phyloP scores from a whole-genome alignment of 1,284 basidiomycete species.

The Ceratobasidium sp. region DNA sequence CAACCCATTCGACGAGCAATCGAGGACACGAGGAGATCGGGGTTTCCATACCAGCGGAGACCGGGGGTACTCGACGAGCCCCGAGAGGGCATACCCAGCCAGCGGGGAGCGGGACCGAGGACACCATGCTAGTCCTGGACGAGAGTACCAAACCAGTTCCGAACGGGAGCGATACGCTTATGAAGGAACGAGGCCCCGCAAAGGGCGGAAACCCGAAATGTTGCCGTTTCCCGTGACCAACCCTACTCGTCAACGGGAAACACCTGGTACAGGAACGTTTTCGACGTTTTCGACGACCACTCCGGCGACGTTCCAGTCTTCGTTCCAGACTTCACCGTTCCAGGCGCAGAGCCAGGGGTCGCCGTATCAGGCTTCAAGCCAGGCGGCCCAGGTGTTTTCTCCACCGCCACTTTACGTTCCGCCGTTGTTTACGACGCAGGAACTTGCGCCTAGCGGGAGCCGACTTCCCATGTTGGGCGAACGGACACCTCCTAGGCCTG shows the following conservation, averaged over 20 bases:
- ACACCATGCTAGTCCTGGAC: neutral
- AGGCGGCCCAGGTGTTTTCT: slow-evolving; percentile 24
- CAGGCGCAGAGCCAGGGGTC: neutral
- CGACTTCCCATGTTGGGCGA: slow-evolving; percentile 11
- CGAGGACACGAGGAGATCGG: neutral
- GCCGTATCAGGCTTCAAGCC: neutral
- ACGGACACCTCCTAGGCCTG: slow-evolving; percentile 5
- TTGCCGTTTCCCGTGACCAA: slow-evolving; percentile 13
- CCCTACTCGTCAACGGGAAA: neutral
- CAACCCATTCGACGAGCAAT: neutral
- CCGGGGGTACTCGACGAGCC: neutral
- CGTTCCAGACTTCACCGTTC: neutral
- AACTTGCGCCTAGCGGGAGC: neutral
- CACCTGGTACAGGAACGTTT: neutral
- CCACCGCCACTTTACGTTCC: neutral
- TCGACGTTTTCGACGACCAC: neutral
- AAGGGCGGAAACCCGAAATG: slow-evolving; percentile 23
- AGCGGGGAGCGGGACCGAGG: neutral
- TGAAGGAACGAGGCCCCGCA: neutral
- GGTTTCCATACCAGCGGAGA: slow-evolving; percentile 11
- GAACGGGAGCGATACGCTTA: slow-evolving; percentile 24
- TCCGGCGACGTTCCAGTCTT: neutral
- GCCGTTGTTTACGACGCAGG: neutral
- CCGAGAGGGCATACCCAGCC: neutral
- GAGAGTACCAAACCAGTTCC: slow-evolving; percentile 15